Base-by-base conservation (phyloP, 2,329 filamentous ascomycete species). In the Dendryphion nanum region DNA sequence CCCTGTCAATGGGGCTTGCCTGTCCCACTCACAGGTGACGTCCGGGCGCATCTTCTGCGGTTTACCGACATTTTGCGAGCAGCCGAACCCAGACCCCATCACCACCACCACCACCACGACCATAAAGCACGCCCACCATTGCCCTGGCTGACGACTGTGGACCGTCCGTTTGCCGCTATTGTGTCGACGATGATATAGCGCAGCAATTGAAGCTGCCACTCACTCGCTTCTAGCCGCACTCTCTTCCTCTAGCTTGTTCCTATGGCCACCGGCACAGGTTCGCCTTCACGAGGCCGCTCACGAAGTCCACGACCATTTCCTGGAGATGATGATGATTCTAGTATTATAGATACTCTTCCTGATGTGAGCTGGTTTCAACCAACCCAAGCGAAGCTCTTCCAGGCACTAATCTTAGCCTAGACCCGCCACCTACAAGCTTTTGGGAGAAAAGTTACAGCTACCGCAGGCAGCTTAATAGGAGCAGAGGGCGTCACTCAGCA, bases 401-500 rank as follows among this genome's bases (percentile, higher is more conserved):
- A 26, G 23, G 23, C n/a, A n/a, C n/a, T 26, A 26, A 26, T n/a
- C n/a, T 26, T 26, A 26, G 23, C 8, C 35, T 52, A 95, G 89
- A 82, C 88, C 38, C 85, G 89, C 56, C 87, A 93, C 49, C 74
- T 97, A 55, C 90, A 96, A 71, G 86, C 88, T 38, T 96, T 98
- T 68, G 82, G 89, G 51, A 83, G 91, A 61, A 98, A 96, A 70
- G 89, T 97, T 47, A 93, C 90, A 19, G 89, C 89, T 18, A 97
- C 93, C 15, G 93, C 93, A 40, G 87, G 82, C 58, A 89, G 95
- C 66, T 76, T 98, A 51, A 95, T 97, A 58, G 84, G 61, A 42
- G 69, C 67, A 66, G 75, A 63, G 53, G 73, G 58, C 56, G 76
- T 69, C 62, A 75, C 63, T 59, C 67, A 74, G 41, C 85, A 89